Evolutionary conservation across 2,329 filamentous ascomycete species (phyloP), one percentile per base, ranked within the genome.

Genomic region (Aspergillus carbonarius): DNA sequence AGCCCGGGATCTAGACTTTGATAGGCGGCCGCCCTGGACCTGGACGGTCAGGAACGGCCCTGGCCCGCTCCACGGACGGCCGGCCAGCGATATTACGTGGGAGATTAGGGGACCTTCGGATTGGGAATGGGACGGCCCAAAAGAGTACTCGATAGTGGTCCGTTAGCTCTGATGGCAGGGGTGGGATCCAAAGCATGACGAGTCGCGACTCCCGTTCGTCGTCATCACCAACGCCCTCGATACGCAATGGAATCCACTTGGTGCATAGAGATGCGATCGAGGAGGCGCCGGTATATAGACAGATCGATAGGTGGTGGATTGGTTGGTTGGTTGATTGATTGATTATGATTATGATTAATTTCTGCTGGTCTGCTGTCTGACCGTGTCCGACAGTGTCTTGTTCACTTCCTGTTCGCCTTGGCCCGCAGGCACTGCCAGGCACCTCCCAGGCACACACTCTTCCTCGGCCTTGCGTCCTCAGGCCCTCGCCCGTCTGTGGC

Each of bases 401-500:
- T 50, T 3, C 15, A 13, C 9, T 49, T 42, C n/a, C 34, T 54
- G 47, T 57, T 55, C 25, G 34, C 25, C 12, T 50, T 50, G 23
- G 23, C 23, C 23, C 23, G 3, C 23, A 23, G 23, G 23, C 23
- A 23, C 23, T 5, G 23, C 23, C 23, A 23, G 23, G 23, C 23
- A 23, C 23, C 23, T 23, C 25, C 25, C 27, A 30, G 27, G 27
- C 27, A 30, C 27, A 7, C 27, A 30, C 25, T 23, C 25, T 27
- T 42, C 32, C 51, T 15, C 8, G 23, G 39, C 47, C 20, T 56
- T 10, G 48, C 53, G 54, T 54, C 57, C 59, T 61, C 52, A 63
- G 61, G 59, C 59, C 53, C 18, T 23, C 15, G 27, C 27, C 49
- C 44, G 56, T 50, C 50, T 56, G 57, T 54, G 55, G 32, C 48